Base-by-base conservation (phyloP, 1,284 basidiomycete genomes). In the Irpex lacteus region DNA sequence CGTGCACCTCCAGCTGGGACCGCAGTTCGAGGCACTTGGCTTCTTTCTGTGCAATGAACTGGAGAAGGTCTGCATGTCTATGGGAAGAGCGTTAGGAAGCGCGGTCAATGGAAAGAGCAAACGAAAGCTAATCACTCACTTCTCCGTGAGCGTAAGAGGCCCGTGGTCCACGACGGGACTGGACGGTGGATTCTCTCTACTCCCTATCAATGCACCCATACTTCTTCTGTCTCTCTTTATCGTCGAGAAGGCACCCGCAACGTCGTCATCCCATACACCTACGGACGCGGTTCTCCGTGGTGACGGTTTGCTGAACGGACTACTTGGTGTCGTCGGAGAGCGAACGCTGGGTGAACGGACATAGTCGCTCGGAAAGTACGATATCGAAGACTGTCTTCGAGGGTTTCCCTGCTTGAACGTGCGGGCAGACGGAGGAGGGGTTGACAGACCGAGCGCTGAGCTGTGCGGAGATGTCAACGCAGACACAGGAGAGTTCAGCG, bases 1-100 rank as follows among this genome's bases (percentile, higher is more conserved):
- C 91, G 68, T 92, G 89, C 6, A 76, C 72, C 8, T 82, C 80
- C 2, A 93, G 82, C 69, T 91, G 90, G 3, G 87, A 85, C 13
- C 90, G 85, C 47, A 94, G 79, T 65, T 94, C 91, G 53, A 92
- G 82, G 68, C 90, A 92, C 74, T 87, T 90, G 0, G 89, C 85
- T 72, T 94, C 91, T 68, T 93, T 93, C 75, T 92, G 90, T 0
- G 91, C 91, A 62, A 94, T 93, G 68, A 88, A 89, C 36, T 84
- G 87, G 18, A 93, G 76, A 3, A 93, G 78, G 65, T 92, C 91
- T 15, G 88, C 85, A 70, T 94, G 89, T 71, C 91, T 93, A 58
- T 37, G 61, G 15, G 2, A 37, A 36, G 40, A 50, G 13, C 50
- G 40, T 8, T 5, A 61, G 63, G 32, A 56, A 13, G 15, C 9